A percentile compares a stretch with the other conserved stretches of the same genome.
Evolutionary conservation across 441 rosid genomes (phyloP).

Genomic region (Arabidopsis hybrid): DNA sequence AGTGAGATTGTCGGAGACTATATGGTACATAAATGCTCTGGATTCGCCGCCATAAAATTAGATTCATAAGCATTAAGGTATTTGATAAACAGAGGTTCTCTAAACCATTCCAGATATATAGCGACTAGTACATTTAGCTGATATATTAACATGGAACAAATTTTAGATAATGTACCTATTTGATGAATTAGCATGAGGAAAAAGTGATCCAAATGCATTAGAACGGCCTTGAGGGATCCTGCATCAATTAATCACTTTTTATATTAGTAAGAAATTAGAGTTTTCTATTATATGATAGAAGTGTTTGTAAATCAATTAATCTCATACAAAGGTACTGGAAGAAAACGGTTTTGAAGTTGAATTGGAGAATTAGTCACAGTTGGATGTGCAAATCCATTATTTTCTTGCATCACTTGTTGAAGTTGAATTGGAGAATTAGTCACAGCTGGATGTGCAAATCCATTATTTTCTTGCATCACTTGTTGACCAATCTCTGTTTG

Average conservation of each 20-base stretch:
- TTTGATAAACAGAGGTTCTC: slow-evolving; percentile 4
- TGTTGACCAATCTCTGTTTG: neutral
- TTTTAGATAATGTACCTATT: neutral
- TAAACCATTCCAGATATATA: neutral
- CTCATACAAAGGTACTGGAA: slow-evolving; percentile 14
- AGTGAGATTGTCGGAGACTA: neutral
- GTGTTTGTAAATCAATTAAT: neutral
- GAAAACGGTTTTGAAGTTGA: neutral
- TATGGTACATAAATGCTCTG: neutral
- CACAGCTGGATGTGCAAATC: neutral
- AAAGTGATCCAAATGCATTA: neutral
- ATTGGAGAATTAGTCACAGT: neutral
- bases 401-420: slow-evolving; percentile 6
- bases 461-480: neutral
- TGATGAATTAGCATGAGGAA: neutral
- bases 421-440: neutral
- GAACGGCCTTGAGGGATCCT: neutral
- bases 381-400: neutral
- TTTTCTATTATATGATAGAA: neutral
- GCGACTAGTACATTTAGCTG: neutral
- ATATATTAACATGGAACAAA: neutral
- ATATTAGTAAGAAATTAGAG: neutral
- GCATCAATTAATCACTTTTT: neutral
- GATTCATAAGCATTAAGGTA: neutral
- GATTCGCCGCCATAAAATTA: neutral